Base-by-base conservation (phyloP, 2,329 filamentous ascomycete genomes). In the Neofusicoccum umdonicola region DNA sequence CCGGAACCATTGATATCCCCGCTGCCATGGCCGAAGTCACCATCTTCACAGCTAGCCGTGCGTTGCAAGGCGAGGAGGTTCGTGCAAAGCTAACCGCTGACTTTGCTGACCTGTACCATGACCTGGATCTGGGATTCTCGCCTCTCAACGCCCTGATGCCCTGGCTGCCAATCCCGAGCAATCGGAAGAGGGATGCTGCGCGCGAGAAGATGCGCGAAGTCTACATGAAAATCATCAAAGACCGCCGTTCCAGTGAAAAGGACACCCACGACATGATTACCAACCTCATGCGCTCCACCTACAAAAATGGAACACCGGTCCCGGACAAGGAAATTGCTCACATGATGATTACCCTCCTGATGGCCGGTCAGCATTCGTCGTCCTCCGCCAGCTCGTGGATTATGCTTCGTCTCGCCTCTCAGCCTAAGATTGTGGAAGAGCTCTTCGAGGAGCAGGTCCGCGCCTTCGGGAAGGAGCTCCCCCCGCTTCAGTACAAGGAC, bases 281-380 rank as follows among this genome's bases (percentile, higher is more conserved):
- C 85, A 91, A 92, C 71, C 81, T 94, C 67, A 93, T 94, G 90
- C 86, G 85, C 69, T 90, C 87, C 66, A 82, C 79, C 5, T 94
- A 94, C 84, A 94, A 93, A 81, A 85, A 92, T 71, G 91, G 90
- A 68, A 85, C 80, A 37, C 81, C 82, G 4, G 83, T 93, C 12
- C 88, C 91, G 15, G 91, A 94, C 72, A 83, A 88, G 71, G 90
- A 94, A 75, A 84, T 93, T 62, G 90, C 91, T 22, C 88, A 93
- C 79, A 92, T 94, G 86, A 92, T 94, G 90, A 94, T 94, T 76
- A 90, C 90, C 3, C 83, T 94, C 31, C 84, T 94, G 65, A 93
- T 94, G 90, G 91, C 90, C 63, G 91, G 91, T 62, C 91, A 94
- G 74, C 91, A 94, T 80, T 92, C 89, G 1, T 92, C 90, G 2